Percentiles rank a stretch among this genome's conserved stretches.
phyloP scores from a whole-genome alignment of 202 grass and related monocot genomes.

The Setaria viridis region DNA sequence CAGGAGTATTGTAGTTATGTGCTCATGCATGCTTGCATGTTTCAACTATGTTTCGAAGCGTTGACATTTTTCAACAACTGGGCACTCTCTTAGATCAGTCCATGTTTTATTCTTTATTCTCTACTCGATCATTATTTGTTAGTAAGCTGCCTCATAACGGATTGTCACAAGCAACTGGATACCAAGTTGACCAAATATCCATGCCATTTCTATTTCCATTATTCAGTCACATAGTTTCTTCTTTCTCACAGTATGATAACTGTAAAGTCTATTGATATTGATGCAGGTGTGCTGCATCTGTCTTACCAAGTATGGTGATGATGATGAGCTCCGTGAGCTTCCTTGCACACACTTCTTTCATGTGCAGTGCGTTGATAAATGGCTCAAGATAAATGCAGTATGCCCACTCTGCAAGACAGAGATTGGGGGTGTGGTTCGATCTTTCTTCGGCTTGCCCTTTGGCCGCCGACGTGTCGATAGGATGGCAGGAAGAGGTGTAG shows the following conservation, averaged over 20 bases:
- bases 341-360: slow-evolving; percentile 85
- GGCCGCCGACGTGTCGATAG: slow-evolving; percentile 54
- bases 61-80: slow-evolving; percentile 18
- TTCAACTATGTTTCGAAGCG: not conserved
- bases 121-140: slow-evolving; percentile 13
- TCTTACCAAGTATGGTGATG: slow-evolving; percentile 64
- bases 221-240: slow-evolving; percentile 14
- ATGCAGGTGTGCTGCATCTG: slow-evolving; percentile 86
- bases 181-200: not conserved
- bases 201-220: not conserved
- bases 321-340: slow-evolving; percentile 75
- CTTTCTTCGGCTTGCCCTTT: slow-evolving; percentile 65
- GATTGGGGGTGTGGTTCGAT: slow-evolving; percentile 58
- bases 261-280: slow-evolving; percentile 20
- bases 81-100: slow-evolving; percentile 1
- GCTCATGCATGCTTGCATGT: slow-evolving; percentile 16
- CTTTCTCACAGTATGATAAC: slow-evolving; percentile 22
- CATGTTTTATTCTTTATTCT: slow-evolving; percentile 20
- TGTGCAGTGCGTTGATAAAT: slow-evolving; percentile 79
- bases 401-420: slow-evolving; percentile 87
- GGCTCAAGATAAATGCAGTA: slow-evolving; percentile 85
- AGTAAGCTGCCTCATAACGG: not conserved
- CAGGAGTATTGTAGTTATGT: slow-evolving; percentile 5
- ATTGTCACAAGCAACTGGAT: not conserved
- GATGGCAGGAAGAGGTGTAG: slow-evolving; percentile 59